Conservation (phyloP, 768 basidiomycete species). For the Mycena rebaudengoi region DNA sequence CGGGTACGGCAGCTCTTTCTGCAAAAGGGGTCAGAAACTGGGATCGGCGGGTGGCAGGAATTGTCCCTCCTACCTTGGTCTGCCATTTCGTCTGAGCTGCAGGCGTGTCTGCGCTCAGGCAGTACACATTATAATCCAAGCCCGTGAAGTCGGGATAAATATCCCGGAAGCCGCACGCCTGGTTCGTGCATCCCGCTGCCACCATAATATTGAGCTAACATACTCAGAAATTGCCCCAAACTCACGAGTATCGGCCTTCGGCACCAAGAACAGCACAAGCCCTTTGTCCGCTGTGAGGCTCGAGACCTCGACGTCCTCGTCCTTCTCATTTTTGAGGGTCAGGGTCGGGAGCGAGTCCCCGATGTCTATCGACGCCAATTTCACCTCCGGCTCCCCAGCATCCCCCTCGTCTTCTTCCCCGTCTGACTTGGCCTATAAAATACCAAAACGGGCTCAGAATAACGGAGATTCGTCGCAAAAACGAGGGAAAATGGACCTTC, state of each 20-base stretch:
- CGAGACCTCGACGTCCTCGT: slow-evolving; percentile 75
- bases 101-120: slow-evolving; percentile 82
- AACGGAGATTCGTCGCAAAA: neutral
- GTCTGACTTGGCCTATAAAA: slow-evolving; percentile 44
- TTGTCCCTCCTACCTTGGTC: slow-evolving; percentile 66
- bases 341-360: slow-evolving; percentile 81
- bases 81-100: slow-evolving; percentile 86
- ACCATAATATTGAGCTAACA: neutral
- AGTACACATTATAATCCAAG: slow-evolving; percentile 79
- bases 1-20: slow-evolving; percentile 88
- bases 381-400: slow-evolving; percentile 25
- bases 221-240: slow-evolving; percentile 16
- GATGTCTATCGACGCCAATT: slow-evolving; percentile 60
- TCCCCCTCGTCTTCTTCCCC: slow-evolving; percentile 34
- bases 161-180: slow-evolving; percentile 94
- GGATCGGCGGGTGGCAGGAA: neutral
- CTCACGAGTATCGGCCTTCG: slow-evolving; percentile 87
- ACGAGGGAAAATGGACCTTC: slow-evolving; percentile 40
- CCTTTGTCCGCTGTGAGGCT: slow-evolving; percentile 74
- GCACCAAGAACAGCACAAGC: slow-evolving; percentile 83
- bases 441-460: slow-evolving; percentile 14
- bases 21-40: slow-evolving; percentile 9
- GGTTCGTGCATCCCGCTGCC: slow-evolving; percentile 87
- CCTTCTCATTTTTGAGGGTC: slow-evolving; percentile 86
- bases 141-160: slow-evolving; percentile 78